phyloP scores from a whole-genome alignment of 2,329 filamentous ascomycete genomes.

The Ascochyta lentis region DNA sequence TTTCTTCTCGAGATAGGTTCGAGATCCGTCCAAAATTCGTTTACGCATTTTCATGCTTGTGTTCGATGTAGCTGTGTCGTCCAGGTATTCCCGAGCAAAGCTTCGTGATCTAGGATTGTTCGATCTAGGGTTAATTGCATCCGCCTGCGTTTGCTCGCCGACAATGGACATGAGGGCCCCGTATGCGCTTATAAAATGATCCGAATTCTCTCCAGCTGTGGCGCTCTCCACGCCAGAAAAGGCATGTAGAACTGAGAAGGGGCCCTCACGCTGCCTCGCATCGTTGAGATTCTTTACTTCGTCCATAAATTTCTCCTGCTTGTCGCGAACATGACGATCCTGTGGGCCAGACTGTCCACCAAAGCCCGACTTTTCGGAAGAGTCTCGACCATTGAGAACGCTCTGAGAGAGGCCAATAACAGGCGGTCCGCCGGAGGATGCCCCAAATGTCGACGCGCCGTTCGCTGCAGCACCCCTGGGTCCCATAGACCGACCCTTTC shows the following conservation, averaged over 20 bases:
- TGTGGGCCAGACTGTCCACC: slow-evolving; percentile 64
- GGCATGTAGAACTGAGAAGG: slow-evolving; percentile 77
- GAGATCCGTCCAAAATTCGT: slow-evolving; percentile 80
- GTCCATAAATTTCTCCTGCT: slow-evolving; percentile 80
- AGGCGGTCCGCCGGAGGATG: slow-evolving; percentile 73
- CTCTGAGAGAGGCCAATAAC: slow-evolving; percentile 81
- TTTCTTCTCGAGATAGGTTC: slow-evolving; percentile 77
- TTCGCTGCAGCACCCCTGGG: slow-evolving; percentile 43
- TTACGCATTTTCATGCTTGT: slow-evolving; percentile 73
- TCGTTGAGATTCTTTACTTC: slow-evolving; percentile 81
- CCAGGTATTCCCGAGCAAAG: slow-evolving; percentile 78
- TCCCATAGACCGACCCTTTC: slow-evolving; percentile 50
- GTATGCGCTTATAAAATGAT: slow-evolving; percentile 82
- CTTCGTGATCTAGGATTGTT: slow-evolving; percentile 75
- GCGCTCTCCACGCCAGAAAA: slow-evolving; percentile 77
- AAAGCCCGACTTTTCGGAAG: slow-evolving; percentile 63
- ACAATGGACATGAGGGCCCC: slow-evolving; percentile 80
- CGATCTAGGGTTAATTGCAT: slow-evolving; percentile 62
- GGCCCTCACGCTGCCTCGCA: slow-evolving; percentile 68
- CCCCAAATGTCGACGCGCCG: slow-evolving; percentile 60
- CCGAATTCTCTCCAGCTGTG: slow-evolving; percentile 73
- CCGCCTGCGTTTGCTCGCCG: slow-evolving; percentile 66
- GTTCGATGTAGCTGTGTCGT: slow-evolving; percentile 71
- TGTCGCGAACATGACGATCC: slow-evolving; percentile 79
- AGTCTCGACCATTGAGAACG: slow-evolving; percentile 66